phyloP scores from a whole-genome alignment of 1,284 basidiomycete genomes.

The Golubevia pallescens region DNA sequence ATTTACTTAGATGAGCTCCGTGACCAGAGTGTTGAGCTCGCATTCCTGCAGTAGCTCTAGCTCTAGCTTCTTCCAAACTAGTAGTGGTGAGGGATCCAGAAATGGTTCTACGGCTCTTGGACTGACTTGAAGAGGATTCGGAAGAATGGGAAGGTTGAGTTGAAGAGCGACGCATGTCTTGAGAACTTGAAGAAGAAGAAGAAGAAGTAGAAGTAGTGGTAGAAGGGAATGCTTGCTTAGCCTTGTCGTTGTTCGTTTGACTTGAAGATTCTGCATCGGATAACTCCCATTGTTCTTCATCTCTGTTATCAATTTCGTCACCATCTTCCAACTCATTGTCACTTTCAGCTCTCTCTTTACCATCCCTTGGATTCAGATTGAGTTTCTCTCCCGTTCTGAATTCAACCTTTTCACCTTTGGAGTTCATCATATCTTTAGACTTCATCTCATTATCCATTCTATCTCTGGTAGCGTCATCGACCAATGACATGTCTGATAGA shows the following conservation, averaged over 20 bases:
- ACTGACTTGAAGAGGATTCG: background rate
- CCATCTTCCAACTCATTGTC: background rate
- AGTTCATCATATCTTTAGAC: slow-evolving; percentile 32
- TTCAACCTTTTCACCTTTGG: slow-evolving; percentile 29
- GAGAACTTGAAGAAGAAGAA: background rate
- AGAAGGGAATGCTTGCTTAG: too few relatives aligned
- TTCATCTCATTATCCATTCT: slow-evolving; percentile 48
- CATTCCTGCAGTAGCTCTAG: slow-evolving; percentile 38
- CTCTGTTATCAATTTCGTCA: slow-evolving; percentile 19
- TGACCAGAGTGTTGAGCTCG: slow-evolving; percentile 34
- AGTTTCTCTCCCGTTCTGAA: slow-evolving; percentile 25
- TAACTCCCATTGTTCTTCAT: slow-evolving; percentile 20
- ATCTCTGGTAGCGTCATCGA: slow-evolving; percentile 16
- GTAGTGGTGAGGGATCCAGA: slow-evolving; percentile 26
- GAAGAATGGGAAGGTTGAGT: slow-evolving; percentile 1
- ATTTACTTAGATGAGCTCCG: slow-evolving; percentile 34
- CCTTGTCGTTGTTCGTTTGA: too few relatives aligned
- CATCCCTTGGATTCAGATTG: slow-evolving; percentile 1
- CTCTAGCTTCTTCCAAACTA: slow-evolving; percentile 41
- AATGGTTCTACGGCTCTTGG: slow-evolving; percentile 2
- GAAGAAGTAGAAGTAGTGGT: too few relatives aligned
- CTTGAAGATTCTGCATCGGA: slow-evolving; percentile 15
- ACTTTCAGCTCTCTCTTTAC: slow-evolving; percentile 8
- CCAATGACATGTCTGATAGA: slow-evolving; percentile 18
- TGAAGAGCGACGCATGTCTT: background rate